These are phyloP conservation scores for Rhododendron mucronatum DNA, from an alignment of 148 eudicot species.

Conservation along the genomic window DNA sequence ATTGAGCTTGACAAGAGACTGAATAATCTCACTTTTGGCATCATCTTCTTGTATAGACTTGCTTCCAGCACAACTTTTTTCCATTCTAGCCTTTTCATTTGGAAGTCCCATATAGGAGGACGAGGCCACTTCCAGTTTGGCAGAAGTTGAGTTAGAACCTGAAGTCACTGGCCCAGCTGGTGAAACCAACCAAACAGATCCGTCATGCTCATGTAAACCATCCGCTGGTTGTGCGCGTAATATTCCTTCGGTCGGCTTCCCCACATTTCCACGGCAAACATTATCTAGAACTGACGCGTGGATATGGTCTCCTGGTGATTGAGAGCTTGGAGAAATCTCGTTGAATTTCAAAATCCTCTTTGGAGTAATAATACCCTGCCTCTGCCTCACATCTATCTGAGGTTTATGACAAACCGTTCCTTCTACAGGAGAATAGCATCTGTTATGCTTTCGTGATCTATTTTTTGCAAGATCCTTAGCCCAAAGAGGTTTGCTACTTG, in stretches of 20 bases:
- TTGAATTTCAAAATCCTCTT: slow-evolving; percentile 7
- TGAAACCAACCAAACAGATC: slow-evolving; percentile 18
- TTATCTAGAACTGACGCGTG: slow-evolving; percentile 16
- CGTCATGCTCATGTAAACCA: not conserved
- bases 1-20: slow-evolving; percentile 84
- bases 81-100: slow-evolving; percentile 9
- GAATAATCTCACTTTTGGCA: slow-evolving; percentile 61
- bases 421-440: slow-evolving; percentile 1
- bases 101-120: slow-evolving; percentile 19
- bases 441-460: slow-evolving; percentile 10
- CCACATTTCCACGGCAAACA: slow-evolving; percentile 11
- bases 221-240: slow-evolving; percentile 10
- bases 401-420: slow-evolving; percentile 7
- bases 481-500: slow-evolving; percentile 16
- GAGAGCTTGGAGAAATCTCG: slow-evolving; percentile 3
- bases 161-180: slow-evolving; percentile 14
- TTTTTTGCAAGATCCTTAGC: slow-evolving; percentile 11
- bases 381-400: slow-evolving; percentile 23
- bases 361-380: not conserved
- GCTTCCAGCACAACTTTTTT: slow-evolving; percentile 12
- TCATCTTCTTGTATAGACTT: slow-evolving; percentile 24
- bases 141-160: slow-evolving; percentile 17
- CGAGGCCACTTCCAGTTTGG: slow-evolving; percentile 17
- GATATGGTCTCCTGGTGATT: slow-evolving; percentile 5
- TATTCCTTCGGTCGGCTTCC: slow-evolving; percentile 14